phyloP scores from a whole-genome alignment of 2,329 filamentous ascomycete genomes.

The Aspergillus sp. region DNA sequence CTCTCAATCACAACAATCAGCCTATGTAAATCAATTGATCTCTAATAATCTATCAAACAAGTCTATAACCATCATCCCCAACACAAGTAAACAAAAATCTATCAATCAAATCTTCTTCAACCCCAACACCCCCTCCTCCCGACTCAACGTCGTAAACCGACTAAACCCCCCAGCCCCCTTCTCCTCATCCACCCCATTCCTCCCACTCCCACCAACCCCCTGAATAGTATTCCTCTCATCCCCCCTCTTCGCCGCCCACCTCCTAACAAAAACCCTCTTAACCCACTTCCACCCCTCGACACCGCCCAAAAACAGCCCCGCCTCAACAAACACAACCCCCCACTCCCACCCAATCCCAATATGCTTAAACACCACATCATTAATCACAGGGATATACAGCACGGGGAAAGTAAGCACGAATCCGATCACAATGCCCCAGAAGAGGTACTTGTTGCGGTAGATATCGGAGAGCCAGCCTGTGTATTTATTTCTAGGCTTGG shows the following conservation, averaged over 20 bases:
- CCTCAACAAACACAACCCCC: conserved; percentile 65
- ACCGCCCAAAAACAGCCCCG: conserved; percentile 63
- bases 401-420: conserved; percentile 61
- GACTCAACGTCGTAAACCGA: conserved; percentile 38
- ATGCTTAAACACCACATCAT: conserved; percentile 67
- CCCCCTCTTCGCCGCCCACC: conserved; percentile 7
- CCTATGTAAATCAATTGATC: too few species aligned
- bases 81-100: too few species aligned
- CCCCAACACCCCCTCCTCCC: conserved; percentile 7
- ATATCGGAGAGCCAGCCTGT: conserved; percentile 69
- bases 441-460: conserved; percentile 72
- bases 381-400: conserved; percentile 69
- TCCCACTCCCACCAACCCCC: background rate
- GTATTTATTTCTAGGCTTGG: conserved; percentile 55
- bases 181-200: conserved; percentile 4
- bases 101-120: background rate
- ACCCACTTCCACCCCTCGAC: conserved; percentile 68
- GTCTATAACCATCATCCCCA: too few species aligned
- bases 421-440: conserved; percentile 63
- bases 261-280: conserved; percentile 59
- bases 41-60: too few species aligned
- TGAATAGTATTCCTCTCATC: background rate
- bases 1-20: too few species aligned
- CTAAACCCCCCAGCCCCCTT: conserved; percentile 29
- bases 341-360: conserved; percentile 69